Conservation (phyloP, 352 stramenopile species). For the Achlya hypogyna region DNA sequence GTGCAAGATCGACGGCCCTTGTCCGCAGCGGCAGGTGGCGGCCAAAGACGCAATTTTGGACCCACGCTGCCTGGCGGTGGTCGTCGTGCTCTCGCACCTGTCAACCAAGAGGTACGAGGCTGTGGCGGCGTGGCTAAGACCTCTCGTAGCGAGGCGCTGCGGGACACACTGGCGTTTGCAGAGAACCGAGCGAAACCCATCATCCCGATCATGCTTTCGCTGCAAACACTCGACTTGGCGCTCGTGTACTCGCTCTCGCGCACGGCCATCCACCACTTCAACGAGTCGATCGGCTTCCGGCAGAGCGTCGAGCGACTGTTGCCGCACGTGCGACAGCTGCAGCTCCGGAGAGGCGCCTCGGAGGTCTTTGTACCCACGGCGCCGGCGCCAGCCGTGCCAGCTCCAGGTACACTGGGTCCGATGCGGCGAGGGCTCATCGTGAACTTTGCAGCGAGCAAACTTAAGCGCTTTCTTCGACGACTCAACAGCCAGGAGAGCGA, state of each 20-base stretch:
- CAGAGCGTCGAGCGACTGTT: constrained; percentile 59
- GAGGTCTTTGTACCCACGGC: not conserved
- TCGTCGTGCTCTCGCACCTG: constrained; percentile 59
- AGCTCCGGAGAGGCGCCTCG: not conserved
- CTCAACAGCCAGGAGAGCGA: constrained; percentile 1
- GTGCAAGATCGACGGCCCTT: constrained; percentile 43
- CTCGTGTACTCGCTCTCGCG: constrained; percentile 77
- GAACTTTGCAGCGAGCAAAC: too few species aligned
- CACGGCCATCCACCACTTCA: constrained; percentile 69
- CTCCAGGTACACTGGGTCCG: too few species aligned
- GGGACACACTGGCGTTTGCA: constrained; percentile 71
- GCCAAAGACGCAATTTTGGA: constrained; percentile 67
- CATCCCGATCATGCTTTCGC: constrained; percentile 59
- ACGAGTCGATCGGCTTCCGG: constrained; percentile 61
- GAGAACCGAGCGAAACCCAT: constrained; percentile 69
- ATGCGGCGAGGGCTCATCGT: not conserved
- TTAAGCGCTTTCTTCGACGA: not conserved
- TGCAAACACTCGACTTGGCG: constrained; percentile 59
- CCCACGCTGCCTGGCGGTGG: constrained; percentile 37
- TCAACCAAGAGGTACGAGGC: constrained; percentile 34
- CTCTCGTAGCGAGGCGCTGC: constrained; percentile 37
- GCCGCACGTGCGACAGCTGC: constrained; percentile 28
- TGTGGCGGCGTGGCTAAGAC: too few species aligned
- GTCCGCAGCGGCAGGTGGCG: constrained; percentile 46
- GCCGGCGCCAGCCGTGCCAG: not conserved